Evolutionary conservation across 2,329 filamentous ascomycete genomes (phyloP).

Genomic region (Exophiala sideris): DNA sequence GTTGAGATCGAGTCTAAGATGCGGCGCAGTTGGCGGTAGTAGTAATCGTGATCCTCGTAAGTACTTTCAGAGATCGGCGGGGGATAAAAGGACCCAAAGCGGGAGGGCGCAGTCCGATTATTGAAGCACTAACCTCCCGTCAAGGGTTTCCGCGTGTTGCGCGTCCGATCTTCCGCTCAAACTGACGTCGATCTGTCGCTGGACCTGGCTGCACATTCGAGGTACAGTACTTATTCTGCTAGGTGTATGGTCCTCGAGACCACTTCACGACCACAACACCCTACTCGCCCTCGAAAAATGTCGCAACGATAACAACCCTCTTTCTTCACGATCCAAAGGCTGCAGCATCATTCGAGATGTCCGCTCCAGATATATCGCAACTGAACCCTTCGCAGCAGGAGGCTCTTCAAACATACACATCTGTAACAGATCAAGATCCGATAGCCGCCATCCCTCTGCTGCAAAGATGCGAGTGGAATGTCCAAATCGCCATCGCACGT

Average conservation of each 20-base stretch:
- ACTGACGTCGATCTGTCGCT: background rate
- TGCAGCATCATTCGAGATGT: slow-evolving; percentile 34
- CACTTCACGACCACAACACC: too few relatives aligned
- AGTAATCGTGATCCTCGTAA: background rate
- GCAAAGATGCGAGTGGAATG: slow-evolving; percentile 90
- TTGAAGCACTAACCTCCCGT: too few relatives aligned
- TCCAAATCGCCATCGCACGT: slow-evolving; percentile 93
- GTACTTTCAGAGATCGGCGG: background rate
- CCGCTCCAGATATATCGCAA: slow-evolving; percentile 56
- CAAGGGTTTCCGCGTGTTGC: too few relatives aligned
- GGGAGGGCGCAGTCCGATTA: too few relatives aligned
- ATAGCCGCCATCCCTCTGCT: slow-evolving; percentile 75
- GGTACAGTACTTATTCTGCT: slow-evolving; percentile 8
- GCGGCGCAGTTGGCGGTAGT: background rate
- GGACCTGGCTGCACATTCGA: slow-evolving; percentile 3
- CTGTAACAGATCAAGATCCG: slow-evolving; percentile 79
- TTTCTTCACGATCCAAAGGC: background rate
- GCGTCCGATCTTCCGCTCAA: too few relatives aligned
- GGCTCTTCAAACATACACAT: slow-evolving; percentile 81
- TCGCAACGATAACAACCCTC: background rate
- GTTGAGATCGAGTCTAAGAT: slow-evolving; percentile 2
- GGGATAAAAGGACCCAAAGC: background rate
- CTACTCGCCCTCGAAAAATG: background rate
- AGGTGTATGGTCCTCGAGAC: too few relatives aligned
- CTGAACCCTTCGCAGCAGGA: slow-evolving; percentile 76